Evolutionary conservation across 768 basidiomycete species (phyloP), one percentile per base, ranked within the genome.

Genomic region (Fomitopsis pulvina): DNA sequence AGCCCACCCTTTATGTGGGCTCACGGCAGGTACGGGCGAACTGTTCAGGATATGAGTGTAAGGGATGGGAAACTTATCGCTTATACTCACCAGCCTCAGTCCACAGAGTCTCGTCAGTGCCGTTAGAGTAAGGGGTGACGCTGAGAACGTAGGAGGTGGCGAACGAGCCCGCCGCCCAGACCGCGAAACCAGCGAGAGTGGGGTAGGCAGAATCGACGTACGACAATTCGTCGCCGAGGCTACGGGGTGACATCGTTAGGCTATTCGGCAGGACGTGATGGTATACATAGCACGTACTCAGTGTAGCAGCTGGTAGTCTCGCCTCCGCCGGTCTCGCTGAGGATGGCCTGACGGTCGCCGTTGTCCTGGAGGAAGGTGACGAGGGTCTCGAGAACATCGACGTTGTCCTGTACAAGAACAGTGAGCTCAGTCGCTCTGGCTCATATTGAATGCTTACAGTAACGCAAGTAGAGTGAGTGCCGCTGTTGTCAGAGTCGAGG

Each of bases 101-200:
- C 49, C 49, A 50, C 9, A 74, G 55, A 18, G 71, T 68, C 53
- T 74, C 70, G 56, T 77, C 75, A 24, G 68, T 64, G 25, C 69
- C 55, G 60, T 69, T 71, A 14, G 52, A 42, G 9, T 50, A 51
- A 14, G 79, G 79, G 9, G 72, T 73, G 45, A 78, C 63, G 18
- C 71, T 68, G 34, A 79, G 68, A n/a, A 66, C 66, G 59, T 80
- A 80, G 34, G 64, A 69, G 1, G 72, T 68, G 52, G 71, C 71
- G 62, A 79, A 80, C 7, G 71, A 65, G 40, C 78, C 77, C 42
- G 73, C 79, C 50, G 74, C 68, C 79, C 77, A 79, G 29, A 73
- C 68, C 24, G 74, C 66, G 66, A 76, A 81, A 14, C 79, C 79
- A 37, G 69, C 59, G 47, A 77, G 68, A 27, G 58, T 68, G 38